Evolutionary conservation across 371 early-diverging fungal species (phyloP), one percentile per base, ranked within the genome.

Genomic region (Thermomucor indicae-seudaticae): DNA sequence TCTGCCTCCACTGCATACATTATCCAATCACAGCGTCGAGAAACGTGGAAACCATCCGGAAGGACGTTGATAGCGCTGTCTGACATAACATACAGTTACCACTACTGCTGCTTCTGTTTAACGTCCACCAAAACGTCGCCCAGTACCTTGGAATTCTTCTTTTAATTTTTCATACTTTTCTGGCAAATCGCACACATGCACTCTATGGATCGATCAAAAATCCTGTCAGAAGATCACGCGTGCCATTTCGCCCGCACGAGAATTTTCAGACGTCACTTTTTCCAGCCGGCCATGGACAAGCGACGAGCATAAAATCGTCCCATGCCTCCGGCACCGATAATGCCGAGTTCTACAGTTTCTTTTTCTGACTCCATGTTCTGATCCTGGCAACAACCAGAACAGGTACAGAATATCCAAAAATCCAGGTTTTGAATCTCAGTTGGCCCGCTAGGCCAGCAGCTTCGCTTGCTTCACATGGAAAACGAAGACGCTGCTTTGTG

Each of bases 1-100:
- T 90, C 90, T 4, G 97, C 94, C 51, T 96, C 96, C 5, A 97
- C 96, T 3, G 92, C 88, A 80, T 95, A 97, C 66, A 97, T 83
- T 50, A 95, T 89, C 69, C 84, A 88, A 65, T 96, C 96, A 49
- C 90, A 84, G 32, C 78, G 65, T 35, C 96, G 83, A 6, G 90
- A 86, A 8, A 96, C 88, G 34, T 79, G 81, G 56, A 80, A 89
- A 22, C 96, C 96, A 66, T 96, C 95, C 19, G 57, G 71, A 42
- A 83, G 68, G 20, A 93, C 86, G 34, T 74, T 79, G 56, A 95
- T 68, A 6, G 76, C 73, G 7, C 72, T 70, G 20, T 62, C 84
- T 80, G 35, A 23, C 39, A 52, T 41, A 25, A 35, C n/a, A n/a
- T n/a, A n/a, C n/a, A n/a, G n/a, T n/a, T n/a, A n/a, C n/a, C n/a